phyloP scores from a whole-genome alignment of 2,329 filamentous ascomycete species.

The Thielaviopsis punctulata region DNA sequence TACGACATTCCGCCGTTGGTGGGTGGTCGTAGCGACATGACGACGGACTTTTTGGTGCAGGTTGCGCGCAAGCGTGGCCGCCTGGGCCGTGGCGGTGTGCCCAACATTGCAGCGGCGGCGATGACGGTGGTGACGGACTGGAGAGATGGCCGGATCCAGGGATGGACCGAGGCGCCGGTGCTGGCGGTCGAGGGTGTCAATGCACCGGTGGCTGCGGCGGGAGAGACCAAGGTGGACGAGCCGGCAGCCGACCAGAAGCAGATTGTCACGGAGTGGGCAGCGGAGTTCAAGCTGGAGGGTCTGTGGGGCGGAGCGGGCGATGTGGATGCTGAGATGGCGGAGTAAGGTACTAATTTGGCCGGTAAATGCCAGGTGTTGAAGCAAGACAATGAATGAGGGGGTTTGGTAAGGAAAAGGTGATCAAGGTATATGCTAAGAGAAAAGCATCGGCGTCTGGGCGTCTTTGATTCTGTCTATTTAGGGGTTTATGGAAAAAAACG shows the following conservation, averaged over 20 bases:
- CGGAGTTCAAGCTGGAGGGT: slow-evolving; percentile 88
- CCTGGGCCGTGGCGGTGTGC: slow-evolving; percentile 74
- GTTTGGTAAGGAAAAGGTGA: neutral
- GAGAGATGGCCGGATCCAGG: slow-evolving; percentile 86
- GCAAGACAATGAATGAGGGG: neutral
- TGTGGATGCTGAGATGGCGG: slow-evolving; percentile 33
- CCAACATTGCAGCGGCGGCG: slow-evolving; percentile 73
- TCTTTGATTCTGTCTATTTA: slow-evolving; percentile 13
- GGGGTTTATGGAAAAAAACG: slow-evolving; percentile 14
- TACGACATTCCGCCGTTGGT: slow-evolving; percentile 76
- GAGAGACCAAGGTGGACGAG: slow-evolving; percentile 25
- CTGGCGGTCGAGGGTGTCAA: slow-evolving; percentile 32
- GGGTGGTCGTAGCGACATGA: slow-evolving; percentile 51
- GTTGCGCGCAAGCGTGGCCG: slow-evolving; percentile 86
- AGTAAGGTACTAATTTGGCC: too few relatives aligned
- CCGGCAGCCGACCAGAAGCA: slow-evolving; percentile 54
- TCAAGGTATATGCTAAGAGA: slow-evolving; percentile 6
- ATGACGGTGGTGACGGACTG: slow-evolving; percentile 94
- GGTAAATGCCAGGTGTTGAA: too few relatives aligned
- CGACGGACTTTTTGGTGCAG: slow-evolving; percentile 84
- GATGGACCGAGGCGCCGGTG: slow-evolving; percentile 67
- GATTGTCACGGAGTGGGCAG: slow-evolving; percentile 83
- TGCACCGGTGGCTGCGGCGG: slow-evolving; percentile 15
- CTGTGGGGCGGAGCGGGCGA: slow-evolving; percentile 47
- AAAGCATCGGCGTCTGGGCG: slow-evolving; percentile 15